Conservation (phyloP, 768 basidiomycete species). For the Termitomyces sp. region DNA sequence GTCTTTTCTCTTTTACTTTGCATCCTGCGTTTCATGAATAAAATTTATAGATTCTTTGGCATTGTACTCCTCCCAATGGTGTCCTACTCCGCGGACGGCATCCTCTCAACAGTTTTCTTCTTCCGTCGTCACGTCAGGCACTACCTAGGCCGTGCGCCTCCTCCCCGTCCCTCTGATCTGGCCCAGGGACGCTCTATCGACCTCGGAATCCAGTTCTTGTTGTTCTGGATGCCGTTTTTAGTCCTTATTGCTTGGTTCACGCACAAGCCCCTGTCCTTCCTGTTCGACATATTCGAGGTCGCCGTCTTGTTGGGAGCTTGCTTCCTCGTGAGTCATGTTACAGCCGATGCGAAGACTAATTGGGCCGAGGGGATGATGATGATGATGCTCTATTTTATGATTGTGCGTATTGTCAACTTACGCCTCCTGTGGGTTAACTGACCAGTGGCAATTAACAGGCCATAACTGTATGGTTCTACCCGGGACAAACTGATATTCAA, state of each 20-base stretch:
- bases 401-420: conserved; percentile 28
- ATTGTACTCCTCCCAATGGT: conserved; percentile 67
- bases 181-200: conserved; percentile 71
- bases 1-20: neutral
- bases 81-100: conserved; percentile 69
- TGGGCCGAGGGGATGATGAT: conserved; percentile 71
- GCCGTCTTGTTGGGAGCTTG: conserved; percentile 62
- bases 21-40: neutral
- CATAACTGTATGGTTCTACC: conserved; percentile 31
- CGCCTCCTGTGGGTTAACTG: neutral
- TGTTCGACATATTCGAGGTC: conserved; percentile 72
- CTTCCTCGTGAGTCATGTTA: conserved; percentile 77
- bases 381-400: conserved; percentile 65
- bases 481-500: conserved; percentile 28
- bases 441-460: conserved; percentile 10
- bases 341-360: conserved; percentile 73
- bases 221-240: conserved; percentile 79
- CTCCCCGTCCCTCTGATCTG: conserved; percentile 43
- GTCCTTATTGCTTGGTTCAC: conserved; percentile 67
- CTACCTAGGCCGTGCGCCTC: conserved; percentile 30
- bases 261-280: conserved; percentile 51
- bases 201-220: conserved; percentile 71
- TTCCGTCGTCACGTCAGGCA: conserved; percentile 37
- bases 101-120: conserved; percentile 56
- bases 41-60: conserved; percentile 62